These are phyloP conservation scores for Sphaerulina musiva DNA, from an alignment of 2,329 filamentous ascomycete genomes.

Conservation along the genomic window DNA sequence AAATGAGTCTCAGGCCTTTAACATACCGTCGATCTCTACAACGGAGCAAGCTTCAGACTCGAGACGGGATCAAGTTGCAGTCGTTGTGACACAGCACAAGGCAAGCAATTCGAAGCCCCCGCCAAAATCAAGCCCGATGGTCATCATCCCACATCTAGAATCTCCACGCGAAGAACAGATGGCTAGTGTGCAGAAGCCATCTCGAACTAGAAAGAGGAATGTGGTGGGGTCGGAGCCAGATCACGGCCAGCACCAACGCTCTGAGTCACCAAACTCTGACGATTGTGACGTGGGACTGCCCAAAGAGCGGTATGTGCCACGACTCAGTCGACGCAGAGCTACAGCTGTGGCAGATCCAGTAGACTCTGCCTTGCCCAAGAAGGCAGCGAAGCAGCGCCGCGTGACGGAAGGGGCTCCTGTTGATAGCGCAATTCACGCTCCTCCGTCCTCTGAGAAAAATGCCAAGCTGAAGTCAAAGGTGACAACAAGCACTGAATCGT, in stretches of 20 bases:
- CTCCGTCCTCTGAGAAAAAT: neutral
- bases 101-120: neutral
- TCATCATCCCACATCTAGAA: conserved; percentile 11
- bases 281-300: conserved; percentile 33
- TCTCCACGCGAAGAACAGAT: conserved; percentile 14
- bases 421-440: neutral
- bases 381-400: conserved; percentile 39
- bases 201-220: conserved; percentile 22
- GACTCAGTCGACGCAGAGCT: conserved; percentile 34
- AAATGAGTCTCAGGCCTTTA: neutral
- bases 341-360: conserved; percentile 25
- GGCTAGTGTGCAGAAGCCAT: conserved; percentile 12
- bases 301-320: conserved; percentile 37
- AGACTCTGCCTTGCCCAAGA: conserved; percentile 37
- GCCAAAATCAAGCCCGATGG: conserved; percentile 18
- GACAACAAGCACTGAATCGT: neutral
- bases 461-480: neutral
- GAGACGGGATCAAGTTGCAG: neutral
- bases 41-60: neutral
- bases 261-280: conserved; percentile 28
- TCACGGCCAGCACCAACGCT: conserved; percentile 4
- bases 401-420: conserved; percentile 22
- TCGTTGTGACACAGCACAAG: neutral
- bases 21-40: neutral
- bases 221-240: conserved; percentile 9